Conservation (phyloP, 1,284 basidiomycete species). For the Melampsora larici-populina region DNA sequence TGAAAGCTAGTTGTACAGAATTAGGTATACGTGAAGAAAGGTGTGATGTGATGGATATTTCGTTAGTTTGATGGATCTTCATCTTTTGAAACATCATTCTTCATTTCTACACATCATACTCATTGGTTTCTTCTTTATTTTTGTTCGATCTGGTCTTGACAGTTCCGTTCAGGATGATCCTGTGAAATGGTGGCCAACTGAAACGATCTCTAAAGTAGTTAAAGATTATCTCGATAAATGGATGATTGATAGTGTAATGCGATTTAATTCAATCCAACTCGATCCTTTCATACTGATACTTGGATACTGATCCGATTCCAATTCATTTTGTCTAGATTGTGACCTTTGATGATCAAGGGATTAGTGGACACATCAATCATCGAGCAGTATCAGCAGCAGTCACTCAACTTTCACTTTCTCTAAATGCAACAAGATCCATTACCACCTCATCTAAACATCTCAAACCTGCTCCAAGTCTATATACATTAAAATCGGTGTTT, state of each 20-base stretch:
- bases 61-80: constrained; percentile 44
- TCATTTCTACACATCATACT: too few species aligned
- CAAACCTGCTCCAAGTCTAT: constrained; percentile 56
- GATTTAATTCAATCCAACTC: neutral
- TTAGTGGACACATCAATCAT: constrained; percentile 89
- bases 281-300: neutral
- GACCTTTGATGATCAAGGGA: constrained; percentile 78
- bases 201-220: constrained; percentile 64
- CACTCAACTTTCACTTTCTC: constrained; percentile 4
- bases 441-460: neutral
- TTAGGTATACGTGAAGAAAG: constrained; percentile 54
- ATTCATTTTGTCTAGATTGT: constrained; percentile 63
- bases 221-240: constrained; percentile 62
- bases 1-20: constrained; percentile 55
- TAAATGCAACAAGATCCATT: constrained; percentile 22
- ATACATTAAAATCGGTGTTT: constrained; percentile 58
- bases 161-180: constrained; percentile 78
- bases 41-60: constrained; percentile 69
- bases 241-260: constrained; percentile 65
- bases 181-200: constrained; percentile 64
- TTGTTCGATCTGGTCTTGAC: too few species aligned
- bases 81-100: too few species aligned
- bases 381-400: constrained; percentile 63
- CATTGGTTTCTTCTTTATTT: too few species aligned
- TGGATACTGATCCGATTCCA: constrained; percentile 12